phyloP scores from a whole-genome alignment of 2,329 filamentous ascomycete genomes.

The Penicillium sp. region DNA sequence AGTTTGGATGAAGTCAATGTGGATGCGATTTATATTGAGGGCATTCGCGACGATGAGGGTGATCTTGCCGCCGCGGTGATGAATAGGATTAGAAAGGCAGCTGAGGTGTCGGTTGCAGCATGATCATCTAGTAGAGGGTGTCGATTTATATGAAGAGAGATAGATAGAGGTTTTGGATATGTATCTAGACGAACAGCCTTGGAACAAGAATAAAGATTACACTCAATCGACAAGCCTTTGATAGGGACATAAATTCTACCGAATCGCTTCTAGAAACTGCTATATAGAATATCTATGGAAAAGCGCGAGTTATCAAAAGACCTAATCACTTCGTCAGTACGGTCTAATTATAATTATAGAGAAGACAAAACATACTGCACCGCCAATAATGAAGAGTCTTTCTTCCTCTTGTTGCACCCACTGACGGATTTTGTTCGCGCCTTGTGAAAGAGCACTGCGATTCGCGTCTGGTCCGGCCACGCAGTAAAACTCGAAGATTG shows the following conservation, averaged over 20 bases:
- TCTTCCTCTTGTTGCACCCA: slow-evolving; percentile 93
- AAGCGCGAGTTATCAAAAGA: slow-evolving; percentile 2
- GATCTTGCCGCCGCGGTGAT: slow-evolving; percentile 84
- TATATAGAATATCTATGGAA: neutral
- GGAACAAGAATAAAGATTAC: neutral
- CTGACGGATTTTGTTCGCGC: slow-evolving; percentile 82
- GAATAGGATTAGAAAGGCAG: slow-evolving; percentile 77
- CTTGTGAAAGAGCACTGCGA: slow-evolving; percentile 68
- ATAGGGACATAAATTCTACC: neutral
- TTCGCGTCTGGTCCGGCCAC: slow-evolving; percentile 71
- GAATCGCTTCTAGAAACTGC: neutral
- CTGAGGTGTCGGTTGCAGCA: slow-evolving; percentile 51
- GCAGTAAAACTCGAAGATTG: slow-evolving; percentile 89
- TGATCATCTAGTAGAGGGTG: too few species aligned
- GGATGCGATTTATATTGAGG: slow-evolving; percentile 85
- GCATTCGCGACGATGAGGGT: slow-evolving; percentile 65
- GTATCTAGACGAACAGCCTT: neutral
- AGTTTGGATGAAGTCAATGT: slow-evolving; percentile 77
- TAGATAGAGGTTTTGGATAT: neutral
- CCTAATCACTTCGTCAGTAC: slow-evolving; percentile 2
- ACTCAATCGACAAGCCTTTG: neutral
- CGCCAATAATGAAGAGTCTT: slow-evolving; percentile 91
- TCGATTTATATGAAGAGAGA: slow-evolving; percentile 31
- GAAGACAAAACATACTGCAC: slow-evolving; percentile 60
- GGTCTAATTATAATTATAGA: neutral